Evolutionary conservation across 2,329 filamentous ascomycete species (phyloP).

Genomic region (Alternaria consortialis): DNA sequence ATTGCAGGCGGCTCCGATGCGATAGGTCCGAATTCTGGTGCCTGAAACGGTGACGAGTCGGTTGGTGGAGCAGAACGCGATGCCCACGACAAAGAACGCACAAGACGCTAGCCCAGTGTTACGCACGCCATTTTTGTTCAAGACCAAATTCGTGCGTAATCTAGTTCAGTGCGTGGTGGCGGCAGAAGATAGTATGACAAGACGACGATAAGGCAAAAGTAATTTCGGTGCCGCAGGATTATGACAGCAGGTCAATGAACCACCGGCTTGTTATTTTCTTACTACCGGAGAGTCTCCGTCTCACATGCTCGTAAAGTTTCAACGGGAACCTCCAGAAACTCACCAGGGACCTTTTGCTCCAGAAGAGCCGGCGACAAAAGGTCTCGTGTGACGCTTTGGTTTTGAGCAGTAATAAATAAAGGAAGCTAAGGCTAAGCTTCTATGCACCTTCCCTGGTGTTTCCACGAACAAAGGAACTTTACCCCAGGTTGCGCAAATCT

Average conservation of each 20-base stretch:
- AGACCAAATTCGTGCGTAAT: conserved; percentile 8
- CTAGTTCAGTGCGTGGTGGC: conserved; percentile 10
- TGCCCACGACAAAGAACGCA: conserved; percentile 26
- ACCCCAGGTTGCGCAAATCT: conserved; percentile 46
- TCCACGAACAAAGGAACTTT: conserved; percentile 32
- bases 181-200: conserved; percentile 11
- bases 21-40: conserved; percentile 42
- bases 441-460: conserved; percentile 34
- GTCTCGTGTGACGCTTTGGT: conserved; percentile 31
- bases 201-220: conserved; percentile 13
- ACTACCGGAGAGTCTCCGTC: conserved; percentile 9
- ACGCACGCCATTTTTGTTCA: conserved; percentile 24
- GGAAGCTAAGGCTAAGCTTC: conserved; percentile 29
- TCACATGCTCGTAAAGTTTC: not conserved
- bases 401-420: conserved; percentile 25
- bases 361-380: conserved; percentile 14
- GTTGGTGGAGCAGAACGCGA: conserved; percentile 17
- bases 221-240: conserved; percentile 17
- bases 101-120: conserved; percentile 26
- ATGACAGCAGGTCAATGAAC: not conserved
- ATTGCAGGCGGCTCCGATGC: conserved; percentile 30
- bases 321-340: conserved; percentile 12
- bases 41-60: conserved; percentile 36
- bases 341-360: conserved; percentile 27
- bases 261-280: conserved; percentile 18